Percentiles rank a stretch among this genome's conserved stretches.
These are phyloP conservation scores for Tricholoma terreum DNA, from an alignment of 768 basidiomycete genomes.

Conservation along the genomic window DNA sequence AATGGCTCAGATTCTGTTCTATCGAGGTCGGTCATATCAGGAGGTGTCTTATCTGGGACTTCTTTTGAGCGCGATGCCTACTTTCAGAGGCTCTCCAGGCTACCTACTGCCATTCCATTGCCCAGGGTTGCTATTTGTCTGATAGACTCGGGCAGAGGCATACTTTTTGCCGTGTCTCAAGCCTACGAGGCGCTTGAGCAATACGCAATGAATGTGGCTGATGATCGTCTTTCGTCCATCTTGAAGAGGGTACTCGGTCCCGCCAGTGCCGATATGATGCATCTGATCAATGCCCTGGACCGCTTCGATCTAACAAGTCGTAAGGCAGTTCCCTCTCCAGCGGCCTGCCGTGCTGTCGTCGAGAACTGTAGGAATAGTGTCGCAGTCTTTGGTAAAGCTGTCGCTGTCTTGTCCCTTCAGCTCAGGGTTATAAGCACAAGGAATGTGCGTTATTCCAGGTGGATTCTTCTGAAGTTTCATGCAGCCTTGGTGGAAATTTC, in stretches of 20 bases:
- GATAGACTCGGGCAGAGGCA: slow-evolving; percentile 86
- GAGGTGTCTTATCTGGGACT: slow-evolving; percentile 36
- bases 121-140: slow-evolving; percentile 67
- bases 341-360: slow-evolving; percentile 72
- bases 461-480: slow-evolving; percentile 83
- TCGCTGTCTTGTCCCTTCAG: slow-evolving; percentile 78
- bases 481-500: slow-evolving; percentile 88
- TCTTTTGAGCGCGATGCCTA: slow-evolving; percentile 85
- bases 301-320: slow-evolving; percentile 84
- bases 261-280: slow-evolving; percentile 75
- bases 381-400: slow-evolving; percentile 81
- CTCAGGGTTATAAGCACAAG: slow-evolving; percentile 68
- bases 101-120: slow-evolving; percentile 66
- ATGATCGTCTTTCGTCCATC: slow-evolving; percentile 78
- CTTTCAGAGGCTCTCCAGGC: slow-evolving; percentile 85
- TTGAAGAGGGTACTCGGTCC: slow-evolving; percentile 85
- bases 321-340: slow-evolving; percentile 62
- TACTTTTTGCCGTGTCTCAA: slow-evolving; percentile 90
- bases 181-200: slow-evolving; percentile 87
- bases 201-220: slow-evolving; percentile 78
- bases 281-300: slow-evolving; percentile 85
- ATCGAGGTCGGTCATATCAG: slow-evolving; percentile 3
- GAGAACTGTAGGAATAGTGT: slow-evolving; percentile 85
- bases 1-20: slow-evolving; percentile 22
- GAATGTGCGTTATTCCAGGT: slow-evolving; percentile 83